Percentiles rank a stretch among this genome's conserved stretches.
phyloP scores from a whole-genome alignment of 495 filamentous ascomycete genomes.

The Lepidopterella palustris region DNA sequence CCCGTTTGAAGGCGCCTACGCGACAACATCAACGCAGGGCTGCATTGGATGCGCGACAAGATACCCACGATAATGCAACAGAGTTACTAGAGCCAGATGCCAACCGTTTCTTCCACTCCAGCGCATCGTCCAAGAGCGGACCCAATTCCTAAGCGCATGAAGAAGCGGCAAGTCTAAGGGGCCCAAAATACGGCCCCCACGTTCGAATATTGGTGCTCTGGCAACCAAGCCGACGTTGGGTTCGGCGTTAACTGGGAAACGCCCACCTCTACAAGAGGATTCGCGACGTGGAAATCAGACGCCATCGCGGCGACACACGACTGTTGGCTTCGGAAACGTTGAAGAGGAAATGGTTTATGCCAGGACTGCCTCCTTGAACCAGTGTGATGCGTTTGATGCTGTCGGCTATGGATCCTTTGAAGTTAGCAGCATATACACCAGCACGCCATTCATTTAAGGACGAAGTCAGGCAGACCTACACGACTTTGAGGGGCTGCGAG shows the following conservation, averaged over 20 bases:
- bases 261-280: slow-evolving; percentile 10
- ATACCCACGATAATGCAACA: background rate
- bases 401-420: slow-evolving; percentile 4
- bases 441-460: background rate
- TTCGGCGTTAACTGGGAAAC: too few species aligned
- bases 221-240: background rate
- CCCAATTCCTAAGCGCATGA: slow-evolving; percentile 34
- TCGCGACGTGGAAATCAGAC: slow-evolving; percentile 4
- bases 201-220: background rate
- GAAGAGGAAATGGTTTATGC: slow-evolving; percentile 5
- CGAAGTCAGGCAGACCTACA: background rate
- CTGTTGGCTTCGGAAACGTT: slow-evolving; percentile 10
- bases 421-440: slow-evolving; percentile 1
- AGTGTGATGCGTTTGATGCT: slow-evolving; percentile 6
- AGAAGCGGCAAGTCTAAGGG: slow-evolving; percentile 21
- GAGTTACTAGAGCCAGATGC: slow-evolving; percentile 13
- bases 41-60: too few species aligned
- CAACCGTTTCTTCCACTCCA: slow-evolving; percentile 28
- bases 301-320: slow-evolving; percentile 23
- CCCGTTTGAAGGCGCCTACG: background rate
- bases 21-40: background rate
- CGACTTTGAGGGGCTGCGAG: background rate
- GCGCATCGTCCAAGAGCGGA: slow-evolving; percentile 24
- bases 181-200: slow-evolving; percentile 6
- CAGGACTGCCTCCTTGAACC: background rate